Base-by-base conservation (phyloP, 2,329 filamentous ascomycete genomes). In the Penicillium sp. region DNA sequence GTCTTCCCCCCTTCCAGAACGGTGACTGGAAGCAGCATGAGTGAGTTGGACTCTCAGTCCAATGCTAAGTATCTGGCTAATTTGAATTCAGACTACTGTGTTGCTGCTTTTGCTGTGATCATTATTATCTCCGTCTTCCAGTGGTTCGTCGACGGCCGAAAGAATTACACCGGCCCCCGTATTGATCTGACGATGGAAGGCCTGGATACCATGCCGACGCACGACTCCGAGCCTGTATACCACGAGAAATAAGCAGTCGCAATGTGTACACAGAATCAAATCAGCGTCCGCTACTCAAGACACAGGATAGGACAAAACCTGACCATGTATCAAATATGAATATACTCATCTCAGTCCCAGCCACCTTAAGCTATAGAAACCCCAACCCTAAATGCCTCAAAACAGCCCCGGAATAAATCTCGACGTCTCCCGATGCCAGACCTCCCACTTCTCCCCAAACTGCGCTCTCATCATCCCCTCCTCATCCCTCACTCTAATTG, bases 1-100 rank as follows among this genome's bases (percentile, higher is more conserved):
- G 77, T 90, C 4, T 89, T 90, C 68, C 88, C 88, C 1, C 87
- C 87, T 0, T 79, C 78, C 10, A 65, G 83, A 1, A 85, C 84
- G 0, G 84, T 87, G 1, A 83, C 82, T 0, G 76, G 79, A 0
- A 81, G 73, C 54, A 89, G 82, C 70, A 90, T 90, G 87, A 90
- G 80, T 79, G 72, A 63, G 75, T 70, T 20, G 8, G 18, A 36
- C 16, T 4, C 9, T 7, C 7, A n/a, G 13, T 14, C 38, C n/a
- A 20, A 11, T 36, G 1, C 20, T 11, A 16, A 18, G 3, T 35
- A 36, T 11, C 33, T 18, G 11, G 33, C 33, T 36, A 20, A 5
- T 5, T 18, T 16, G 5, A 9, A 5, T 22, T 0, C 44, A 69
- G 68, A 74, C 46, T 74, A 74, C 46, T 73, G 69, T 20, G 62